These are phyloP conservation scores for Penicillium hordei DNA, from an alignment of 2,329 filamentous ascomycete genomes.

Conservation along the genomic window DNA sequence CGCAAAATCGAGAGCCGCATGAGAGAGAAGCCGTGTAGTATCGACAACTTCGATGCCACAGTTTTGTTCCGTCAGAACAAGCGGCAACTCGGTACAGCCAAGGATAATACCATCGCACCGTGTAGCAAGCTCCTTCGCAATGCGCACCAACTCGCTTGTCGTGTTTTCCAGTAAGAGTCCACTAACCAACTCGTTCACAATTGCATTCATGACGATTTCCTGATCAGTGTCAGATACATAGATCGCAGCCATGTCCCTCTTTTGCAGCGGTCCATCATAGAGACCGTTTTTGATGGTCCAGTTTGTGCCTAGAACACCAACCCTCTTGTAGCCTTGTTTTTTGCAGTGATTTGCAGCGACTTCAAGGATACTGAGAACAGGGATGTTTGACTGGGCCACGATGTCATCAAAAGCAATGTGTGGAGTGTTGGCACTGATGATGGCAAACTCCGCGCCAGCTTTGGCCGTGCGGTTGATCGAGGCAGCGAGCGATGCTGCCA, in stretches of 20 bases:
- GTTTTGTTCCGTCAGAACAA: conserved; percentile 9
- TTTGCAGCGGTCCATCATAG: conserved; percentile 5
- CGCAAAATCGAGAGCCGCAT: conserved; percentile 9
- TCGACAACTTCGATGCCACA: conserved; percentile 9
- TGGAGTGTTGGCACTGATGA: conserved; percentile 12
- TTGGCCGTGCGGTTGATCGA: conserved; percentile 12
- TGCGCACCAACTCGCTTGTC: not conserved
- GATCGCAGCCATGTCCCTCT: conserved; percentile 4
- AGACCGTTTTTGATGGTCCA: conserved; percentile 3
- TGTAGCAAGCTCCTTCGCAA: conserved; percentile 6
- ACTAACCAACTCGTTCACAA: not conserved
- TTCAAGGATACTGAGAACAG: conserved; percentile 10
- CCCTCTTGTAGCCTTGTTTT: not conserved
- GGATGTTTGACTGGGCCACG: conserved; percentile 4
- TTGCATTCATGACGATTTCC: not conserved
- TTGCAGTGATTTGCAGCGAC: conserved; percentile 4
- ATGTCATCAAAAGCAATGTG: conserved; percentile 7
- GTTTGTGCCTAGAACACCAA: conserved; percentile 2
- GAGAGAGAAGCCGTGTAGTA: conserved; percentile 8
- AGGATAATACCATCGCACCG: conserved; percentile 12
- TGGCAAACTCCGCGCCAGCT: conserved; percentile 13
- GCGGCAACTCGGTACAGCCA: conserved; percentile 11
- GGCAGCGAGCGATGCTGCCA: not conserved
- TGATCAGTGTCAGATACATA: conserved; percentile 5
- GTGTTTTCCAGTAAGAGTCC: not conserved